Conservation (phyloP, 2,329 filamentous ascomycete genomes). For the Boeremia exigua region DNA sequence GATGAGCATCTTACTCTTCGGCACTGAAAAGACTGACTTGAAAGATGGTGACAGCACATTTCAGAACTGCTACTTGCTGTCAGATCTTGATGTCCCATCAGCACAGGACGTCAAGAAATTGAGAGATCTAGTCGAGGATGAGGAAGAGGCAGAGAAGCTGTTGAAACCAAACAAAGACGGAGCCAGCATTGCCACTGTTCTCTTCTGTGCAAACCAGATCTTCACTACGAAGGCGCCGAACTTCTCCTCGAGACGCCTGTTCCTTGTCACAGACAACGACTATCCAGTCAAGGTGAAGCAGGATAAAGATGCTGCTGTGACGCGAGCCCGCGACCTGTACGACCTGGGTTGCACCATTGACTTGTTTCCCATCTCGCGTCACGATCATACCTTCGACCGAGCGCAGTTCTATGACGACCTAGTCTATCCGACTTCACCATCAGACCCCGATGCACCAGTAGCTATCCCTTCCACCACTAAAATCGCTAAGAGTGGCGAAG, state of each 20-base stretch:
- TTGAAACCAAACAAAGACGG: conserved; percentile 72
- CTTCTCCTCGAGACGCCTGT: conserved; percentile 90
- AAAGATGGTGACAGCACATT: conserved; percentile 65
- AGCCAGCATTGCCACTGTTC: conserved; percentile 83
- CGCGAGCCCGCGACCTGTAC: conserved; percentile 92
- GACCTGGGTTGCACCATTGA: conserved; percentile 92
- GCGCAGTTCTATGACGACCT: conserved; percentile 95
- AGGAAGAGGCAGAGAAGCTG: conserved; percentile 72
- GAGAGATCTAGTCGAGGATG: conserved; percentile 77
- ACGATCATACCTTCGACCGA: conserved; percentile 76
- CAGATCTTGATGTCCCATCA: conserved; percentile 84
- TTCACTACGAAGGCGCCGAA: conserved; percentile 95
- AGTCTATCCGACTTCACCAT: conserved; percentile 74
- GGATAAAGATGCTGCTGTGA: conserved; percentile 76
- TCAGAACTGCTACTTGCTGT: conserved; percentile 90
- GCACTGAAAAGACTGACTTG: conserved; percentile 74
- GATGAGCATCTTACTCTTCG: conserved; percentile 94
- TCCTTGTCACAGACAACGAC: conserved; percentile 95
- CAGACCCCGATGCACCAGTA: conserved; percentile 70
- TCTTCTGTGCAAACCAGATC: conserved; percentile 95
- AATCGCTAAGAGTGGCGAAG: conserved; percentile 72
- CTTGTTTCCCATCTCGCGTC: conserved; percentile 83
- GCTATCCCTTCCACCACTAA: conserved; percentile 62
- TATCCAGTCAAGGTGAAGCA: conserved; percentile 76
- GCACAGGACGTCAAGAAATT: conserved; percentile 85